Conservation (phyloP, 371 early-diverging fungal species). For the Actinomucor elegans region DNA sequence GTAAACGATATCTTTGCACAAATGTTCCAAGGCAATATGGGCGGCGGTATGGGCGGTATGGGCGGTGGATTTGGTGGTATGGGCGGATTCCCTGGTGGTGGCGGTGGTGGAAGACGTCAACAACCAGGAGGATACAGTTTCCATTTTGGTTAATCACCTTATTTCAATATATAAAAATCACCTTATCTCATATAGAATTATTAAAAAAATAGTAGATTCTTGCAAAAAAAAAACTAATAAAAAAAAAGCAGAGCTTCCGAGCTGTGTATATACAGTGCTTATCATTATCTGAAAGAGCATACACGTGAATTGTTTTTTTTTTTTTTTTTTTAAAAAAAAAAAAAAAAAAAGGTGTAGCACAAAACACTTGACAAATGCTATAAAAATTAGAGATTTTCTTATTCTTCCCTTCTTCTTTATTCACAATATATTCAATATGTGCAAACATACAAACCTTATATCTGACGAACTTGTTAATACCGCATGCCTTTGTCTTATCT, state of each 20-base stretch:
- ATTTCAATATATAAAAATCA: too few relatives aligned
- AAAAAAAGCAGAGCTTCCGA: too few relatives aligned
- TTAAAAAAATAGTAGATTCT: too few relatives aligned
- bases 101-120: slow-evolving; percentile 29
- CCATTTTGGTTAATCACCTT: slow-evolving; percentile 60
- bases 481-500: slow-evolving; percentile 18
- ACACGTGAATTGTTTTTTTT: too few relatives aligned
- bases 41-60: slow-evolving; percentile 43
- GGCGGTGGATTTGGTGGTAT: slow-evolving; percentile 41
- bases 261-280: too few relatives aligned
- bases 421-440: background rate
- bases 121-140: slow-evolving; percentile 44
- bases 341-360: background rate
- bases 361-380: too few relatives aligned
- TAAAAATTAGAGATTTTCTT: too few relatives aligned
- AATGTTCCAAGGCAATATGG: slow-evolving; percentile 56
- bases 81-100: slow-evolving; percentile 23
- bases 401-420: background rate
- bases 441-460: too few relatives aligned
- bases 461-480: slow-evolving; percentile 4
- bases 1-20: slow-evolving; percentile 66
- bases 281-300: too few relatives aligned
- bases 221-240: too few relatives aligned
- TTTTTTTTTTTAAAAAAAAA: background rate
- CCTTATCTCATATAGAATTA: too few relatives aligned